Base-by-base conservation (phyloP, 805 yeast genomes). In the Pichia cabralensis region DNA sequence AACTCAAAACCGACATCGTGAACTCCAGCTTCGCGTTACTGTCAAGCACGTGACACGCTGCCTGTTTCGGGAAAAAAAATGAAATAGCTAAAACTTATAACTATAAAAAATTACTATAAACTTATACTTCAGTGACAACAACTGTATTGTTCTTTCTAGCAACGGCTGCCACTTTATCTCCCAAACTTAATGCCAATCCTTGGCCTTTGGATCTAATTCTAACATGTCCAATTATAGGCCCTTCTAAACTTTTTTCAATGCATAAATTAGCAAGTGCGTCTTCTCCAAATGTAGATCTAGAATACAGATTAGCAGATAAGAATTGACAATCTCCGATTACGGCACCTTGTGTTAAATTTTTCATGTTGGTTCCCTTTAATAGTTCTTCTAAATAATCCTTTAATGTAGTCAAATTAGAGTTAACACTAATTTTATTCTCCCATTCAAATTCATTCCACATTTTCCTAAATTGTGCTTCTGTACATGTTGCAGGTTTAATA, bases 361-460 rank as follows among this genome's bases (percentile, higher is more conserved):
- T 76, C 97, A 92, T 94, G 59, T 89, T 88, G 4, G 98, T 92
- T 31, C 84, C 88, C 38, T 68, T 64, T 62, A 82, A 63, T 47
- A 92, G 64, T 49, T 72, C 78, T 40, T 77, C 80, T 57, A 92
- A 66, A 60, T 84, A 92, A 30, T 74, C 82, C 52, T 79, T 77
- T 52, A 94, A 69, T 2, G 83, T 62, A 22, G 70, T 57, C 43
- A 78, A 65, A 35, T 67, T 69, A 2, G 94, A 75, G 46, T 80
- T 77, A 55, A 92, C 82, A 40, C 88, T 82, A 48, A 92, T 88
- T 66, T 92, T 92, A 66, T 92, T 92, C 61, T 92, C 98, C 98
- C 98, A 92, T 63, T 92, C 99, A 55, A 94, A 92, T 57, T 88
- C 96, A 56, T 86, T 85, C 99, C 99, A 92, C 97, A 88, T 89